These are phyloP conservation scores for Durusdinium trenchii DNA, from an alignment of 73 alveolate species.

Conservation along the genomic window DNA sequence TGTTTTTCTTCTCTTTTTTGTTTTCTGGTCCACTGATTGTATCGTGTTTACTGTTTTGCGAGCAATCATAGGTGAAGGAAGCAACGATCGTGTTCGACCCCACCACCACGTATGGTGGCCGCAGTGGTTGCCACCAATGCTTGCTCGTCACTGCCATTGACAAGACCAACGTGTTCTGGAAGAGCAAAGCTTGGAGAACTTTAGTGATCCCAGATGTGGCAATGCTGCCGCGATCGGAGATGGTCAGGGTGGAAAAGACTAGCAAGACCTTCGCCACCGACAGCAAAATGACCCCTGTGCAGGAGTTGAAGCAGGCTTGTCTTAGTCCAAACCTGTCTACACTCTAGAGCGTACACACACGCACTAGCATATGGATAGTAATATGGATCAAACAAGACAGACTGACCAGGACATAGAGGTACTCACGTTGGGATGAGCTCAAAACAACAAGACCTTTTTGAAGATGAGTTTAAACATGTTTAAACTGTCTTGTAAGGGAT, in stretches of 20 bases:
- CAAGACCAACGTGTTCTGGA: neutral
- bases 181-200: neutral
- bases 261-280: neutral
- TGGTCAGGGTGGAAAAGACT: neutral
- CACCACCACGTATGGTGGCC: neutral
- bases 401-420: no score
- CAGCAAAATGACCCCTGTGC: neutral
- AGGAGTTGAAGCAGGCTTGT: conserved; percentile 28
- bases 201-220: neutral
- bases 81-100: neutral
- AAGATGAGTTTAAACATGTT: no score
- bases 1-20: no score
- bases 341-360: no score
- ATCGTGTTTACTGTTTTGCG: neutral
- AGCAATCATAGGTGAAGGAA: neutral
- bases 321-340: neutral
- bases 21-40: neutral
- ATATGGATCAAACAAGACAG: no score
- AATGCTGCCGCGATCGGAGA: neutral
- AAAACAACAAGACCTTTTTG: no score
- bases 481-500: no score
- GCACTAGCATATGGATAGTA: no score
- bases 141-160: neutral
- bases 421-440: no score
- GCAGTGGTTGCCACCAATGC: neutral